These are phyloP conservation scores for Garcia nutans DNA, from an alignment of 345 rosid genomes.

Conservation along the genomic window DNA sequence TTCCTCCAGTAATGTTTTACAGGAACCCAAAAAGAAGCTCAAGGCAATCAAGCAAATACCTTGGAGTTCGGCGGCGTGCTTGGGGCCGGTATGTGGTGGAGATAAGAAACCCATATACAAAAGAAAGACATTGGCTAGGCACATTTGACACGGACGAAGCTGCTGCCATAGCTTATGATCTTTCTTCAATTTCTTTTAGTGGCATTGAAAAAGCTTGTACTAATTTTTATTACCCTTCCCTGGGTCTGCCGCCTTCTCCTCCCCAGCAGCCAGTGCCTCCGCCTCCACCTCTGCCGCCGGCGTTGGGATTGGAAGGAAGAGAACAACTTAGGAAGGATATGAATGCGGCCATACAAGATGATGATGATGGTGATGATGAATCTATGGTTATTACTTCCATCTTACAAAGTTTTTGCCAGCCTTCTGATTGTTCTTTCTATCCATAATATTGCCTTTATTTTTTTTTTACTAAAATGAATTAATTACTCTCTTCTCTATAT, in stretches of 20 bases:
- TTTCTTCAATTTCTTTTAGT: conserved; percentile 27
- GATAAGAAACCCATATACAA: conserved; percentile 25
- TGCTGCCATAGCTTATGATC: conserved; percentile 39
- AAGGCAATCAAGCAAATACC: conserved; percentile 29
- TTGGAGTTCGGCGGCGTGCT: conserved; percentile 31
- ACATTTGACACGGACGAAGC: conserved; percentile 37
- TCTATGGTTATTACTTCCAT: conserved; percentile 33
- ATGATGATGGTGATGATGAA: conserved; percentile 12
- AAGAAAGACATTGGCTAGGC: conserved; percentile 36
- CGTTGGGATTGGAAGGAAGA: not conserved
- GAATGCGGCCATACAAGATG: not conserved
- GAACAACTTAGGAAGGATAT: conserved; percentile 11
- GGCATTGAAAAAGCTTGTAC: conserved; percentile 31
- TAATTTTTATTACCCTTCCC: conserved; percentile 29
- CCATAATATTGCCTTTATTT: conserved; percentile 2
- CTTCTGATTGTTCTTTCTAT: conserved; percentile 6
- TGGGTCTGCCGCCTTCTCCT: not conserved
- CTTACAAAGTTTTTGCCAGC: conserved; percentile 28
- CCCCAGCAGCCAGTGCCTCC: not conserved
- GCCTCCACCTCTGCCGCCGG: not conserved
- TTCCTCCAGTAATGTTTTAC: conserved; percentile 22
- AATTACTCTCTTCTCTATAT: too few relatives aligned
- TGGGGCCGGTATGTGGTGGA: conserved; percentile 37
- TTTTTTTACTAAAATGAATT: too few relatives aligned
- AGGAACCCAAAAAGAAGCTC: conserved; percentile 30